phyloP scores from a whole-genome alignment of 2,329 filamentous ascomycete genomes.

The Paecilomyces sp. region DNA sequence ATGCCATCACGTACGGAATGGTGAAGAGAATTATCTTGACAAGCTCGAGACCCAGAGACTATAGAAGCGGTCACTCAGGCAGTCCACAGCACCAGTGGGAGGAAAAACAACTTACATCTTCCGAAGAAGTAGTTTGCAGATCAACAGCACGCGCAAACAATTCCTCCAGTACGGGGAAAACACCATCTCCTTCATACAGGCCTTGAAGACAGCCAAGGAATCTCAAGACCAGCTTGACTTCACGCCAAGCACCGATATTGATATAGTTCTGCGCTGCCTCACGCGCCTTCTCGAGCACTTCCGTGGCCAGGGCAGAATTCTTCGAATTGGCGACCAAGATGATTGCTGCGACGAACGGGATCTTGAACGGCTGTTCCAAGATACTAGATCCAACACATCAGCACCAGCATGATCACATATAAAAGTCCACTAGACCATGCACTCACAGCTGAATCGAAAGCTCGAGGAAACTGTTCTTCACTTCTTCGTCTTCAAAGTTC shows the following conservation, averaged over 20 bases:
- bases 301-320: slow-evolving; percentile 65
- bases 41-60: slow-evolving; percentile 67
- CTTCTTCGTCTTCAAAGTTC: slow-evolving; percentile 76
- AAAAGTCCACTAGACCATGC: background rate
- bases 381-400: slow-evolving; percentile 39
- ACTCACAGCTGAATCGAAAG: slow-evolving; percentile 66
- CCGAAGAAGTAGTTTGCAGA: slow-evolving; percentile 83
- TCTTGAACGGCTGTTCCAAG: slow-evolving; percentile 91
- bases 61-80: slow-evolving; percentile 7
- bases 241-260: slow-evolving; percentile 71
- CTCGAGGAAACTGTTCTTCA: slow-evolving; percentile 65
- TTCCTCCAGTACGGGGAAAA: slow-evolving; percentile 79
- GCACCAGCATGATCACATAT: background rate
- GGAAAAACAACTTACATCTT: slow-evolving; percentile 61
- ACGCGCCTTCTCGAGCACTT: slow-evolving; percentile 60
- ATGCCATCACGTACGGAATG: slow-evolving; percentile 80
- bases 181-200: slow-evolving; percentile 71
- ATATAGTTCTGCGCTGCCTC: slow-evolving; percentile 60
- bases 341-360: slow-evolving; percentile 84
- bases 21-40: slow-evolving; percentile 96
- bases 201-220: slow-evolving; percentile 82
- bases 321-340: slow-evolving; percentile 71
- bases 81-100: background rate
- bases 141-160: slow-evolving; percentile 89
- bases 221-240: slow-evolving; percentile 83